phyloP scores from a whole-genome alignment of 108 stramenopile species.

The Cyclotella atomus region DNA sequence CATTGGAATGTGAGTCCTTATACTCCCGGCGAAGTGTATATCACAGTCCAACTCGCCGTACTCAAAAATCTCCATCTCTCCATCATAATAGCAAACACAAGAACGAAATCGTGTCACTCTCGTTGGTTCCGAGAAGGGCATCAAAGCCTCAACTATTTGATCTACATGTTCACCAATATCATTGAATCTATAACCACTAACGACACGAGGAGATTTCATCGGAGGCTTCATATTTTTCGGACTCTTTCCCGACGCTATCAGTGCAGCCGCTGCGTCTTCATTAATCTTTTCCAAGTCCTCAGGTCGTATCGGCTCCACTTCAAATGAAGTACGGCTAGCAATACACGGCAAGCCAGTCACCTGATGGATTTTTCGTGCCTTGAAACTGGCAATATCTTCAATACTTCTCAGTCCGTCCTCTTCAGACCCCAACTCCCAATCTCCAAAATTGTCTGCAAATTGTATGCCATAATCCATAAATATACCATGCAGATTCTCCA shows the following conservation, averaged over 20 bases:
- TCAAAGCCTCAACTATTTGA: conserved; percentile 70
- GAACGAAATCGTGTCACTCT: conserved; percentile 78
- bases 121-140: conserved; percentile 75
- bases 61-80: conserved; percentile 84
- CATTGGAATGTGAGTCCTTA: conserved; percentile 79
- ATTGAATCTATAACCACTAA: conserved; percentile 84
- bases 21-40: conserved; percentile 65
- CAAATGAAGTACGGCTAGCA: conserved; percentile 79
- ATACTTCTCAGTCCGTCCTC: conserved; percentile 69
- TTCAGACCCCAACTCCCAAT: conserved; percentile 68
- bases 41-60: conserved; percentile 79
- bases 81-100: conserved; percentile 89
- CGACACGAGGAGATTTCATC: conserved; percentile 56
- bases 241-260: conserved; percentile 25
- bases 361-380: conserved; percentile 79
- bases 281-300: conserved; percentile 38
- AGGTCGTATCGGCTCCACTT: conserved; percentile 76
- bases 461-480: conserved; percentile 84
- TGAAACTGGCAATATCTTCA: conserved; percentile 85
- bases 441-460: conserved; percentile 88
- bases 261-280: background rate
- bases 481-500: conserved; percentile 67
- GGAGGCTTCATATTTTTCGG: conserved; percentile 21
- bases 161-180: conserved; percentile 82
- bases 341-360: conserved; percentile 82